These are phyloP conservation scores for Coniella lustricola DNA, from an alignment of 2,329 filamentous ascomycete genomes.

Conservation along the genomic window DNA sequence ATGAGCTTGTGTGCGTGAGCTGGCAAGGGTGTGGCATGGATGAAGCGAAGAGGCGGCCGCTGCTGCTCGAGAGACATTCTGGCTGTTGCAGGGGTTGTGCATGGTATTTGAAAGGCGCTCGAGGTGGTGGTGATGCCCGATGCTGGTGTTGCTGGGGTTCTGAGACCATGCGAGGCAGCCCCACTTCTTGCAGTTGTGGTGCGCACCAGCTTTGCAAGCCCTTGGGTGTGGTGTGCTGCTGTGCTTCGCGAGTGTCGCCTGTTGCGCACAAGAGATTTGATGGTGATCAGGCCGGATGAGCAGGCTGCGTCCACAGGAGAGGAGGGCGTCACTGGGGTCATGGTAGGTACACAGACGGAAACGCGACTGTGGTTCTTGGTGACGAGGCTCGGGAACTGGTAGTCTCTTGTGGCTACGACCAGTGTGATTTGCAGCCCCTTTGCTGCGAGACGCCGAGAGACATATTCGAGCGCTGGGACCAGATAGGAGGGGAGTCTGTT, in stretches of 20 bases:
- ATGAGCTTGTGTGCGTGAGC: conserved; percentile 41
- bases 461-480: conserved; percentile 50
- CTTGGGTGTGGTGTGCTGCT: conserved; percentile 5
- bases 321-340: conserved; percentile 2
- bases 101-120: conserved; percentile 17
- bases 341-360: not conserved
- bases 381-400: conserved; percentile 39
- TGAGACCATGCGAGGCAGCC: conserved; percentile 14
- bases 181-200: not conserved
- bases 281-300: conserved; percentile 23
- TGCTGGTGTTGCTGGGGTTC: conserved; percentile 7
- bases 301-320: conserved; percentile 19
- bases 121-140: conserved; percentile 34
- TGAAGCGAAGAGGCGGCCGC: conserved; percentile 42
- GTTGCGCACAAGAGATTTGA: conserved; percentile 34
- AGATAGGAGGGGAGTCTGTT: conserved; percentile 51
- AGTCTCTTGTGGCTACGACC: conserved; percentile 49
- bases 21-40: conserved; percentile 40
- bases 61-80: conserved; percentile 23
- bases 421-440: conserved; percentile 52
- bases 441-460: conserved; percentile 46
- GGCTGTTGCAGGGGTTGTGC: conserved; percentile 3
- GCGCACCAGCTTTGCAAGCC: conserved; percentile 10
- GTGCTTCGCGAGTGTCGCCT: conserved; percentile 25
- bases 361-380: not conserved